Percentiles rank a stretch among this genome's conserved stretches.
Evolutionary conservation across 352 stramenopile species (phyloP).

Genomic region (Phytopythium sindhum): DNA sequence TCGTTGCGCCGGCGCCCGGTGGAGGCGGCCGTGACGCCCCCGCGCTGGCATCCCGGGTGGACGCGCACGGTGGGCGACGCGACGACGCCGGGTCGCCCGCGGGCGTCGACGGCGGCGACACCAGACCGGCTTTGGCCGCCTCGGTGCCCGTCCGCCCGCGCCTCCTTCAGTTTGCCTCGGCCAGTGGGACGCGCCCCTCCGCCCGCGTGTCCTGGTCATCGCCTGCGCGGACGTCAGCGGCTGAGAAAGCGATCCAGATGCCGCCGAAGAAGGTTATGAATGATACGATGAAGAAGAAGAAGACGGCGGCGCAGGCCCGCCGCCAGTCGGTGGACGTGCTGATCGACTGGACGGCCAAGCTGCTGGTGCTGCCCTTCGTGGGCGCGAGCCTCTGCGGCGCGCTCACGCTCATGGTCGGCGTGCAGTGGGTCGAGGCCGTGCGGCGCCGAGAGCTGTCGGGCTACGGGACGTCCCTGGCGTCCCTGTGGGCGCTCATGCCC

Average conservation of each 20-base stretch:
- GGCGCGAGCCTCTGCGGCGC: slow-evolving; percentile 58
- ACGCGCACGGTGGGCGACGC: not conserved
- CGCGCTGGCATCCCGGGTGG: slow-evolving; percentile 1
- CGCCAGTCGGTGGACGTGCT: slow-evolving; percentile 17
- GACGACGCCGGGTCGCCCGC: not conserved
- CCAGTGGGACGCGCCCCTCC: slow-evolving; percentile 6
- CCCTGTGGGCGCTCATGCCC: slow-evolving; percentile 6
- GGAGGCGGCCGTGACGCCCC: not conserved
- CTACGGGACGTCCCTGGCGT: slow-evolving; percentile 1
- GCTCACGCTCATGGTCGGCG: slow-evolving; percentile 43
- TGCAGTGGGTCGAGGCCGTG: slow-evolving; percentile 60
- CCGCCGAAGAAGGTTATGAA: not conserved
- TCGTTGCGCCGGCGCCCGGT: not conserved
- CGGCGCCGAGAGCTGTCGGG: slow-evolving; percentile 11
- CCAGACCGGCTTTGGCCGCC: not conserved
- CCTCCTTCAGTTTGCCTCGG: not conserved
- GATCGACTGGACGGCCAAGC: slow-evolving; percentile 33
- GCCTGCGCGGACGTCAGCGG: not conserved
- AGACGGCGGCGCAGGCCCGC: not conserved
- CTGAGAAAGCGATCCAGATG: not conserved
- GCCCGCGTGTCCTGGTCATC: not conserved
- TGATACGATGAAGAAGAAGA: not conserved
- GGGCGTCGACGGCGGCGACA: not conserved
- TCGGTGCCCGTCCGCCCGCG: not conserved
- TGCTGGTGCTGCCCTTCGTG: slow-evolving; percentile 64